Base-by-base conservation (phyloP, 345 rosid genomes). In the Eucalyptus guilfoylei region DNA sequence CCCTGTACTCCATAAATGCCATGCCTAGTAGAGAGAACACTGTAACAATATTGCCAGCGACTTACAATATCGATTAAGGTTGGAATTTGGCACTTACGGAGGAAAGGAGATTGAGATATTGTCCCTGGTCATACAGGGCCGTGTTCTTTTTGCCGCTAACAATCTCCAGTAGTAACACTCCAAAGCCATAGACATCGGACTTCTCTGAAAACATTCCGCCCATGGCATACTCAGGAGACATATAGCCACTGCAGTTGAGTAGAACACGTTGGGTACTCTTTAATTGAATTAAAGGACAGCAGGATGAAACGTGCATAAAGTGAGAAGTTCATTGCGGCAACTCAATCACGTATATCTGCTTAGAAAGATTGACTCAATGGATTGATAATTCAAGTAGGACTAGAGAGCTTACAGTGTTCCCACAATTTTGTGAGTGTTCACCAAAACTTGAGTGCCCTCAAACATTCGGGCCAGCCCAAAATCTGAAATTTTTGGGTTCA, bases 401-500 rank as follows among this genome's bases (percentile, higher is more conserved):
- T 23, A 7, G 34, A 85, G 52, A 42, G 58, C 90, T 89, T 90
- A 93, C 48, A 88, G 67, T 30, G 92, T 90, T 72, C 94, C 93
- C 3, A 91, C 91, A 15, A 93, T 89, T 58, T 89, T 87, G 21
- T 60, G 55, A 1, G 94, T 93, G 45, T 88, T 89, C 45, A 28
- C 83, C 45, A 32, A 52, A 67, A 76, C 86, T 86, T 58, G 80
- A 16, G 90, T 89, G 34, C 67, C 88, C 19, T 80, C 76, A 12
- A 91, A 92, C 19, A 91, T 89, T 54, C 90, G 90, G 11, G 94
- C 93, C 80, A 89, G 85, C 12, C 94, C 93, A 88, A 93, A 93
- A 86, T 93, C 94, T 1, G 92, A 93, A n/a, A 91, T 92, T 89
- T 88, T 92, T 1, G 92, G 92, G 32, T 90, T 91, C 93, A 92